Conservation (phyloP, 768 basidiomycete genomes). For the Cyclocybe cylindracea region DNA sequence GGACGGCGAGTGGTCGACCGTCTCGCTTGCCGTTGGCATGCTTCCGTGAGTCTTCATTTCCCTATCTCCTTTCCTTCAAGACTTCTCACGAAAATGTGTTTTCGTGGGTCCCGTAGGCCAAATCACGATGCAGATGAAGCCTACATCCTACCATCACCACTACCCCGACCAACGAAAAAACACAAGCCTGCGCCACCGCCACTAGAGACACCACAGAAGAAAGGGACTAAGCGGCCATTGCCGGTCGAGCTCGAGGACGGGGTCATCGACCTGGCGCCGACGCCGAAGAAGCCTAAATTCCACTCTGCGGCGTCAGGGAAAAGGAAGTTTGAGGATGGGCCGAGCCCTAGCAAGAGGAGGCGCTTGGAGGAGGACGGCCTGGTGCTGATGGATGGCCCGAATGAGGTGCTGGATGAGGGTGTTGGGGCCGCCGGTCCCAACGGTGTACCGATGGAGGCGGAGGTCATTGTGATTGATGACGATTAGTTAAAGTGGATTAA, state of each 20-base stretch:
- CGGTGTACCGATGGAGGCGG: background rate
- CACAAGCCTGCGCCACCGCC: conserved; percentile 35
- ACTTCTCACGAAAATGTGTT: too few relatives aligned
- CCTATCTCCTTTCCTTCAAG: background rate
- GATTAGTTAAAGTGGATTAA: too few relatives aligned
- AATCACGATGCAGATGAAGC: conserved; percentile 55
- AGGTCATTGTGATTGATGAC: conserved; percentile 30
- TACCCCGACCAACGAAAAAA: conserved; percentile 56
- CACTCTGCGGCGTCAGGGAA: conserved; percentile 9
- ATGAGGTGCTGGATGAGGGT: conserved; percentile 33
- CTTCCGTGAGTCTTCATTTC: conserved; percentile 63
- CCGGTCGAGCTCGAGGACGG: conserved; percentile 57
- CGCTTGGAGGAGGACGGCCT: conserved; percentile 76
- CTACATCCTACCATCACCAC: conserved; percentile 64
- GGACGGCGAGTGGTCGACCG: conserved; percentile 72
- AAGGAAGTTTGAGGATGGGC: conserved; percentile 21
- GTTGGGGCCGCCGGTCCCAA: conserved; percentile 14
- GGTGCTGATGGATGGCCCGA: conserved; percentile 59
- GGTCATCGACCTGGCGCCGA: conserved; percentile 54
- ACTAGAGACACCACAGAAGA: conserved; percentile 41
- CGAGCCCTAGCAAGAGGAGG: conserved; percentile 65
- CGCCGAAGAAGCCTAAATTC: conserved; percentile 54
- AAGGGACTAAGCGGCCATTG: conserved; percentile 56
- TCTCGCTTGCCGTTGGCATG: conserved; percentile 66
- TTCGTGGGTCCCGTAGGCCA: conserved; percentile 36